Conservation (phyloP, 352 stramenopile genomes). For the Globisporangium middletonii region DNA sequence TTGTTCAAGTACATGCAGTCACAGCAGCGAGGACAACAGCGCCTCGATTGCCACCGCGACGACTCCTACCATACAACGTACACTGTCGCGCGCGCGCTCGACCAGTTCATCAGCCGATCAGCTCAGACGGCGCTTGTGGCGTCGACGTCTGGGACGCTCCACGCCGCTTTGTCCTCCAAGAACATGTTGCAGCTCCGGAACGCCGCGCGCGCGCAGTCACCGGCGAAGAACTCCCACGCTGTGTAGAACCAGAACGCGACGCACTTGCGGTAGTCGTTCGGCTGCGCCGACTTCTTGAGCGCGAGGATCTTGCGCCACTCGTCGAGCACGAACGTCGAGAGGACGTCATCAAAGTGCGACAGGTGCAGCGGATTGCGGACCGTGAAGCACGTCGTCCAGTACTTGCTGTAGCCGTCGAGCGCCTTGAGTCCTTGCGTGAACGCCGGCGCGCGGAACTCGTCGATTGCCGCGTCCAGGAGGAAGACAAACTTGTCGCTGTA, state of each 20-base stretch:
- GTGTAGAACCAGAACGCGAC: conserved; percentile 87
- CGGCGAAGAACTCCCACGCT: conserved; percentile 77
- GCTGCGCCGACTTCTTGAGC: conserved; percentile 79
- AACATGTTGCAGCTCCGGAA: conserved; percentile 87
- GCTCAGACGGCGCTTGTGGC: conserved; percentile 21
- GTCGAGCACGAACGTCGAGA: conserved; percentile 63
- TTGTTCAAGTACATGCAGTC: too few relatives aligned
- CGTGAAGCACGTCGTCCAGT: conserved; percentile 75
- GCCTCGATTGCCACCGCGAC: too few relatives aligned
- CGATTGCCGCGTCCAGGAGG: conserved; percentile 54
- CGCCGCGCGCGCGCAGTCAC: conserved; percentile 59
- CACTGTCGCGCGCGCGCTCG: too few relatives aligned
- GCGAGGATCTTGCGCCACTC: conserved; percentile 73
- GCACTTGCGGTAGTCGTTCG: conserved; percentile 85
- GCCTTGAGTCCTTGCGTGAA: conserved; percentile 71
- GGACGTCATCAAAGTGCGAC: conserved; percentile 68
- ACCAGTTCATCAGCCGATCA: too few relatives aligned
- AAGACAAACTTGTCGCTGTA: conserved; percentile 85
- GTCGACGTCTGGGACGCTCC: conserved; percentile 21
- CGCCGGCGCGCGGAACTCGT: conserved; percentile 59
- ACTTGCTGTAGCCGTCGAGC: conserved; percentile 78
- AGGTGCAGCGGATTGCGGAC: conserved; percentile 66
- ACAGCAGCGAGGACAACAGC: neutral
- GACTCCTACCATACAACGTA: too few relatives aligned
- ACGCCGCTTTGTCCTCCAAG: conserved; percentile 61